Evolutionary conservation across 768 basidiomycete species (phyloP), one percentile per base, ranked within the genome.

Genomic region (Amanita jacksonii): DNA sequence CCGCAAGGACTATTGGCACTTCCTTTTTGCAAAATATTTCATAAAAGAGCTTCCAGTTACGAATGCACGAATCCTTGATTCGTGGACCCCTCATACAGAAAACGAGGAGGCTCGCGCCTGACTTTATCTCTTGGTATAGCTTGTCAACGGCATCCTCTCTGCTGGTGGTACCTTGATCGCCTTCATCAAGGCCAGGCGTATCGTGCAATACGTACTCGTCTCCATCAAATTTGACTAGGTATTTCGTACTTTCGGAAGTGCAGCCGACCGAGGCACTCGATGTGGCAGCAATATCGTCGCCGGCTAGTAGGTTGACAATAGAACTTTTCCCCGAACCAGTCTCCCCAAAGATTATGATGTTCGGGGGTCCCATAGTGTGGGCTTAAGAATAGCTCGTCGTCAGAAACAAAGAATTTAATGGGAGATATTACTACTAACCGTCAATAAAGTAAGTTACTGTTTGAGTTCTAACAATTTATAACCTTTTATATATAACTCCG

Each of bases 111-210:
- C n/a, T n/a, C n/a, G n/a, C n/a, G n/a, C n/a, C 57, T 60, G 42
- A 72, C 48, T n/a, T 68, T 65, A 8, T 53, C 56, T 1, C 59
- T 2, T 36, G 15, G 43, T 52, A 58, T 18, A 63, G 52, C 8
- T 52, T 44, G 4, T 43, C 36, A 15, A 61, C 46, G 6, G 60
- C 60, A 1, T 57, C 36, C 8, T 49, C 38, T 8, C 49, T 51
- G 1, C 49, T 42, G 8, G 59, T 50, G 2, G 48, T 46, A 16
- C 56, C 57, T 9, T 16, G 24, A 1, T 54, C 48, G 3, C 54
- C 66, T 46, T 69, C 68, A 31, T 69, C 57, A 3, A 70, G 61
- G 8, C 69, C 68, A 12, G 62, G 57, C 1, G 67, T 70, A 41
- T 70, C 68, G 56, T 62, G 60, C 18, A 70, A 38, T 27, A 54